Percentiles rank a stretch among this genome's conserved stretches.
These are phyloP conservation scores for Caloboletus firmus DNA, from an alignment of 1,284 basidiomycete species.

Conservation along the genomic window DNA sequence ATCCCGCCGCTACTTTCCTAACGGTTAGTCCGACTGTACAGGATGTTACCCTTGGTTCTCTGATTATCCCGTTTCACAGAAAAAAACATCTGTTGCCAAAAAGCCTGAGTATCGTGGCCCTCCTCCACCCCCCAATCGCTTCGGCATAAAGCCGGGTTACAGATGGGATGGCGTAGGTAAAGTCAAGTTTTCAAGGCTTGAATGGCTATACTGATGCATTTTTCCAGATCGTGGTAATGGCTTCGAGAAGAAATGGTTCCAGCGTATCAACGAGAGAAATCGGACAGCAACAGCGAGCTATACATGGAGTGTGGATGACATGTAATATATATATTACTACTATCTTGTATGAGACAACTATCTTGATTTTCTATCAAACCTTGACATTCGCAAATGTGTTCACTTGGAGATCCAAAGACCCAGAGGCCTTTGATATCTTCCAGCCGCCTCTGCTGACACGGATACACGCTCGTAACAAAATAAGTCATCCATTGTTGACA, in stretches of 20 bases:
- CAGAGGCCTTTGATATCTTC: background rate
- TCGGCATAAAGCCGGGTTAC: conserved; percentile 92
- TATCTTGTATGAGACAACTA: background rate
- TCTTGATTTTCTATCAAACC: background rate
- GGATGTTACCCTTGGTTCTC: background rate
- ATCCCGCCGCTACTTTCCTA: conserved; percentile 91
- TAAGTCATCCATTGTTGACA: conserved; percentile 8
- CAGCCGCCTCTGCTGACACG: background rate
- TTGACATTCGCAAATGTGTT: background rate
- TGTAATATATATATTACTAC: conserved; percentile 50
- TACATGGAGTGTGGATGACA: conserved; percentile 86
- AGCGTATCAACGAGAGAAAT: conserved; percentile 73
- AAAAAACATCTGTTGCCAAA: conserved; percentile 68
- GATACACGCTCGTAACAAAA: conserved; percentile 4
- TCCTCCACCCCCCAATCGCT: conserved; percentile 90
- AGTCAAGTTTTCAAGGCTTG: conserved; percentile 33
- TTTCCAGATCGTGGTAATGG: conserved; percentile 84
- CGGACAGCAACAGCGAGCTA: conserved; percentile 72
- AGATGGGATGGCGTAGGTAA: conserved; percentile 95
- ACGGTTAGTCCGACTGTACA: conserved; percentile 55
- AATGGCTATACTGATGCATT: conserved; percentile 9
- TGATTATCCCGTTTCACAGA: conserved; percentile 41
- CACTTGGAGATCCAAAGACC: background rate
- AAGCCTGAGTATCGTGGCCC: conserved; percentile 88
- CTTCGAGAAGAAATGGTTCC: conserved; percentile 92